Evolutionary conservation across 108 stramenopile genomes (phyloP).

Genomic region (Heterococcus sp.): DNA sequence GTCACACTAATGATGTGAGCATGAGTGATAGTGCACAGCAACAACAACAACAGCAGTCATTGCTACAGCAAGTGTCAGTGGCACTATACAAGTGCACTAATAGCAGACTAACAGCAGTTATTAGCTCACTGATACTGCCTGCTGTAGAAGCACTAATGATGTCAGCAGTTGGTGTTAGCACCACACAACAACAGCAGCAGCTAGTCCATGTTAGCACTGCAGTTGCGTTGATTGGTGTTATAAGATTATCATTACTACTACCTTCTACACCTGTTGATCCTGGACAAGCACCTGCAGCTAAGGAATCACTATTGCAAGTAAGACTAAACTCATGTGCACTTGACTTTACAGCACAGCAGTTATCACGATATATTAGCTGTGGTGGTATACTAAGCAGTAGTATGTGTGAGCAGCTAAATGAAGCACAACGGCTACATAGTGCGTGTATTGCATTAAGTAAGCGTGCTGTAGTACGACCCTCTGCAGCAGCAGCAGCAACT

Average conservation of each 20-base stretch:
- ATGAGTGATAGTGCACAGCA: no score
- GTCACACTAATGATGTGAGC: no score
- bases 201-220: conserved; percentile 48
- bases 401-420: not conserved
- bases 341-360: conserved; percentile 48
- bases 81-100: not conserved
- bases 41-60: no score
- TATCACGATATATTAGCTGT: conserved; percentile 50
- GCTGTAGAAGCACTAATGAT: not conserved
- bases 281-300: conserved; percentile 74
- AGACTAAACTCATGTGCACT: conserved; percentile 51
- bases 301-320: conserved; percentile 62
- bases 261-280: conserved; percentile 88
- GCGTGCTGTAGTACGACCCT: conserved; percentile 64
- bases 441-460: not conserved
- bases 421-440: conserved; percentile 1
- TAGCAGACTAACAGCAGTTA: not conserved
- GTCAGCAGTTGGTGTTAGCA: not conserved
- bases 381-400: no score
- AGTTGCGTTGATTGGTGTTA: conserved; percentile 69
- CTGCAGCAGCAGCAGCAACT: no score
- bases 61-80: not conserved
- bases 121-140: not conserved
- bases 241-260: conserved; percentile 68
- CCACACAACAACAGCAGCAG: not conserved